A percentile compares a stretch with the other conserved stretches of the same genome.
Evolutionary conservation across 2,329 filamentous ascomycete species (phyloP).

Genomic region (Botrytis galanthina): DNA sequence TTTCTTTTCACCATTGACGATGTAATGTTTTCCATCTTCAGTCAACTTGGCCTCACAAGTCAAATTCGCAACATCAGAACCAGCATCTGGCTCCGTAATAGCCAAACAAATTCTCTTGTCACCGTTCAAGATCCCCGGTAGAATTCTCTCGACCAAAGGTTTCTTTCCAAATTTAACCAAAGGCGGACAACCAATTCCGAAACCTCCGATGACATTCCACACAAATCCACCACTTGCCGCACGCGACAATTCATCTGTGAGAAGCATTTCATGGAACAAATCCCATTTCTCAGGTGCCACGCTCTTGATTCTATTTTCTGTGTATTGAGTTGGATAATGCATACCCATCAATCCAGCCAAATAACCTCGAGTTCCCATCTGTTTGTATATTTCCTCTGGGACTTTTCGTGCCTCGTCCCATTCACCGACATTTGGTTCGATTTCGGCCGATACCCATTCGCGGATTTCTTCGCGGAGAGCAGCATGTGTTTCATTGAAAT

Average conservation of each 20-base stretch:
- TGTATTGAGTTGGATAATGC: slow-evolving; percentile 75
- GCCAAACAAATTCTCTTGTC: slow-evolving; percentile 98
- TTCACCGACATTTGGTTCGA: slow-evolving; percentile 89
- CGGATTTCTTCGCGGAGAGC: slow-evolving; percentile 88
- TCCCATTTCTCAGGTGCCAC: slow-evolving; percentile 92
- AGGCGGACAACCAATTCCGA: slow-evolving; percentile 89
- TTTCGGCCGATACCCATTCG: slow-evolving; percentile 83
- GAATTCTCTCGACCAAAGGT: slow-evolving; percentile 65
- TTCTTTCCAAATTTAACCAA: slow-evolving; percentile 47
- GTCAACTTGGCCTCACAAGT: slow-evolving; percentile 93
- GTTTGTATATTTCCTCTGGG: slow-evolving; percentile 85
- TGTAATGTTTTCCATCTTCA: slow-evolving; percentile 97
- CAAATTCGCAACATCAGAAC: slow-evolving; percentile 91
- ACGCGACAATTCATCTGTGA: slow-evolving; percentile 93
- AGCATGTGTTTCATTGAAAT: slow-evolving; percentile 92
- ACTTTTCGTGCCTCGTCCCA: slow-evolving; percentile 97
- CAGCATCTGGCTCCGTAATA: slow-evolving; percentile 95
- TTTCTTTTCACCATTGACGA: slow-evolving; percentile 99
- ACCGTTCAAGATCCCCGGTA: slow-evolving; percentile 82
- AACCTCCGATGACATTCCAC: slow-evolving; percentile 97
- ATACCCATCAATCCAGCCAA: slow-evolving; percentile 87
- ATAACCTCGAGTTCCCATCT: slow-evolving; percentile 91
- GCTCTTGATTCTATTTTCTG: slow-evolving; percentile 67
- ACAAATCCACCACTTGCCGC: slow-evolving; percentile 88
- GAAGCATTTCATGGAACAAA: slow-evolving; percentile 93